Evolutionary conservation across 2,329 filamentous ascomycete genomes (phyloP), one percentile per base, ranked within the genome.

Genomic region (Trichoderma brevicompactum): DNA sequence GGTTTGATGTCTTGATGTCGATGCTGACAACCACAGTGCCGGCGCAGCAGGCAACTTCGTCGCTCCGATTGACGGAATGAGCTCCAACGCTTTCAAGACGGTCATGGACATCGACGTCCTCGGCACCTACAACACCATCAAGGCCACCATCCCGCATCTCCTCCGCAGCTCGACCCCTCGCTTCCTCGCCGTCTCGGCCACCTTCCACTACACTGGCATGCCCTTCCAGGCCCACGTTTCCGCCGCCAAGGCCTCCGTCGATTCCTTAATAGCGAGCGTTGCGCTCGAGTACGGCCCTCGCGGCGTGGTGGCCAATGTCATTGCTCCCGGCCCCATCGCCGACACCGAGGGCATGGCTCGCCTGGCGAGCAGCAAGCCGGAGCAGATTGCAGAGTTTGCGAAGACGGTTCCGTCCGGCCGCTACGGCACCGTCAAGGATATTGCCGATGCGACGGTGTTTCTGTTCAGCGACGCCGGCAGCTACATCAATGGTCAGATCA

Each of bases 1-100:
- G 23, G 23, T 9, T 17, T 6, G 7, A 41, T 56, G 19, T 28
- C 36, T 10, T 8, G 23, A 19, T 9, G 46, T 9, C 28, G 13
- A 17, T 34, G 32, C 44, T 59, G 8, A 50, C 64, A 17, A 7
- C 7, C n/a, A 56, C 72, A 95, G 91, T 75, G 94, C 94, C 19
- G 95, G 95, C 58, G 95, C 95, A 13, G 95, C 95, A 17, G 95
- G 95, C 66, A 99, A 99, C 78, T 99, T 98, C 78, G 84, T 99
- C 23, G 90, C 92, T 0, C 91, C 94, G 5, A 89, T 98, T 67
- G 85, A 89, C 46, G 89, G 89, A 68, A 85, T 98, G 56, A 92
- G 88, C 46, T 80, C 91, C 66, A 98, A 98, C 75, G 95, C 92
- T 3, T 96, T 99, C 87, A 96, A 94, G 78, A 84, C 92, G 0